Base-by-base conservation (phyloP, 2,329 filamentous ascomycete genomes). In the Ceratocystiopsis sp. region DNA sequence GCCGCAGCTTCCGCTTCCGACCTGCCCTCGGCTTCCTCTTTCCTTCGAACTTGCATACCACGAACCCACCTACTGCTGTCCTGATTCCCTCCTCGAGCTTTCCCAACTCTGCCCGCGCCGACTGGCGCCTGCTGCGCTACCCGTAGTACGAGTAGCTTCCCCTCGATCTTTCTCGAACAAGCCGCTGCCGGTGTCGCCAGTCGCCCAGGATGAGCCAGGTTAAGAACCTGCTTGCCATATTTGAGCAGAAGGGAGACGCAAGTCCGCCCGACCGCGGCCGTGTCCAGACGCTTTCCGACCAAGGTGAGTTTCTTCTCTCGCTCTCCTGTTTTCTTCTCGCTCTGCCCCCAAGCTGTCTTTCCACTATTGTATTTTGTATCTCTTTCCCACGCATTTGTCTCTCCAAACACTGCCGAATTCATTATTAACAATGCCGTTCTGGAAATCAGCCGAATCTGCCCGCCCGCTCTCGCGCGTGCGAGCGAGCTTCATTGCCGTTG, bases 181-280 rank as follows among this genome's bases (percentile, higher is more conserved):
- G 25, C 25, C 7, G 19, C 4, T 18, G 19, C 8, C 18, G 19
- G 3, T 18, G 19, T 4, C 18, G 41, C 40, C 39, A 52, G 45
- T 59, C 53, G 60, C 61, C 61, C 60, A 64, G 59, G 55, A 77
- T 76, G 72, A 77, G 76, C 56, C 76, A 73, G 55, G 79, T 84
- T 55, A 78, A 70, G 63, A 83, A 82, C 63, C 73, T 87, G 51
- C 71, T 80, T 53, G 82, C 82, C 55, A 84, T 83, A 71, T 86
- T 86, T 59, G 82, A 87, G 67, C 75, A 76, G 57, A 82, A 75
- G 61, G 73, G 70, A 57, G 72, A 75, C 51, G 65, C 67, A 45
- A 78, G 72, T 53, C 71, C 76, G 50, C 75, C 77, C 15, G 78
- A 80, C 49, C 69, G 80, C 64, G 81, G 80, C 48, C 70, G 80